phyloP scores from a whole-genome alignment of 805 yeast species.

The Cyberlindnera euphorbiae region DNA sequence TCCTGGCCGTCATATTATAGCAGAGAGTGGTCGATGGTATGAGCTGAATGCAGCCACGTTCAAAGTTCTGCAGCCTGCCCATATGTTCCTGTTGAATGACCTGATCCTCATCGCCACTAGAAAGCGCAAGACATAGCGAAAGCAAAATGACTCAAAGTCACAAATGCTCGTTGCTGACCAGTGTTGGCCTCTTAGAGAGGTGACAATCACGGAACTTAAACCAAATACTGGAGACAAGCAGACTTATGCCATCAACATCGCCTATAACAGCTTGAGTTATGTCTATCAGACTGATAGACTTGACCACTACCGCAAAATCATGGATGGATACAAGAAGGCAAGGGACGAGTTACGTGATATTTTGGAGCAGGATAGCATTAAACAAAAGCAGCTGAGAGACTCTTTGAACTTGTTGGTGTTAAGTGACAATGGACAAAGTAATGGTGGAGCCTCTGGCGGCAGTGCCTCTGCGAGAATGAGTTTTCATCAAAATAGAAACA shows the following conservation, averaged over 20 bases:
- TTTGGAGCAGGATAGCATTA: constrained; percentile 43
- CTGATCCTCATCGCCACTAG: constrained; percentile 68
- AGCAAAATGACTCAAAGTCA: constrained; percentile 27
- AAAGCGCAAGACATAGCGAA: constrained; percentile 32
- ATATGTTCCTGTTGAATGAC: constrained; percentile 74
- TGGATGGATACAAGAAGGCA: constrained; percentile 55
- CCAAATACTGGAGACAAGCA: constrained; percentile 18
- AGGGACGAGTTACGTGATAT: constrained; percentile 55
- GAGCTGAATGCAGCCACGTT: constrained; percentile 83
- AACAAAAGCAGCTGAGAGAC: constrained; percentile 39
- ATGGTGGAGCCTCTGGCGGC: constrained; percentile 9
- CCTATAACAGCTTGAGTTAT: constrained; percentile 44
- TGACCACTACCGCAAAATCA: constrained; percentile 51
- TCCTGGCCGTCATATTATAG: constrained; percentile 76
- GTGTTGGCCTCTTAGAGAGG: constrained; percentile 72
- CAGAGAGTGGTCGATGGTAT: constrained; percentile 80
- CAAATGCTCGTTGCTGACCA: constrained; percentile 59
- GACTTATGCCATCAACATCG: constrained; percentile 40
- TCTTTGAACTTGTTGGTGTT: constrained; percentile 39
- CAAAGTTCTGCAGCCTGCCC: constrained; percentile 73
- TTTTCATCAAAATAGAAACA: constrained; percentile 27
- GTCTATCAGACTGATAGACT: constrained; percentile 57
- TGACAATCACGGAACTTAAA: constrained; percentile 29
- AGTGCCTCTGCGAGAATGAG: constrained; percentile 28
- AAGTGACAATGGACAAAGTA: constrained; percentile 9